Base-by-base conservation (phyloP, 495 filamentous ascomycete genomes). In the Trichoderma asperelloides region DNA sequence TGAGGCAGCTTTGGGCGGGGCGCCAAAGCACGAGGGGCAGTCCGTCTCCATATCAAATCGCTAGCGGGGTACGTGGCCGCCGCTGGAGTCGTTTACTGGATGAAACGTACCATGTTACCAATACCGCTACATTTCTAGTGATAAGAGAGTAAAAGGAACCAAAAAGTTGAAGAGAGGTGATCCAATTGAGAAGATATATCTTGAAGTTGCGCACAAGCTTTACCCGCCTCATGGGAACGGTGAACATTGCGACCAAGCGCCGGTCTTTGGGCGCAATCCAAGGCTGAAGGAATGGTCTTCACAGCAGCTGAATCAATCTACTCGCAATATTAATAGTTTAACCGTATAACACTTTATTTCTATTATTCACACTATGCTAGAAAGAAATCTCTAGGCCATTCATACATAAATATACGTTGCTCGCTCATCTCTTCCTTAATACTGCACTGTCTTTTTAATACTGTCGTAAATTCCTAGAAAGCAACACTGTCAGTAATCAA, bases 401-500 rank as follows among this genome's bases (percentile, higher is more conserved):
- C 25, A 60, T 30, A 30, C 55, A 60, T 30, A 60, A 28, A 60
- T 12, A 60, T 28, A 60, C 27, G 23, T 16, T 30, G 7, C 55
- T 28, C 55, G 55, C 55, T 60, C 23, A 0, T 25, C 21, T 25
- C 21, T 11, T 25, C n/a, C 1, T 60, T 28, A 60, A n/a, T 60
- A 60, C 25, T 60, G 55, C 27, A 60, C 55, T 28, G 28, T 33
- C n/a, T 27, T 39, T 37, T 12, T 25, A 64, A 86, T 81, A 21
- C 73, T 79, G 71, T 84, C 82, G 65, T 85, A 86, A 72, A 85
- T 74, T 71, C 83, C 83, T 85, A 68, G 21, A 18, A 25, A 16
- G 62, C 43, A n/a, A 28, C 25, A 15, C 1, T 45, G 70, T 76
- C 74, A 80, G 70, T 66, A 28, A 18, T n/a, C 15, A 25, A 1